These are phyloP conservation scores for Pseudogymnoascus destructans DNA, from an alignment of 2,329 filamentous ascomycete genomes.

Conservation along the genomic window DNA sequence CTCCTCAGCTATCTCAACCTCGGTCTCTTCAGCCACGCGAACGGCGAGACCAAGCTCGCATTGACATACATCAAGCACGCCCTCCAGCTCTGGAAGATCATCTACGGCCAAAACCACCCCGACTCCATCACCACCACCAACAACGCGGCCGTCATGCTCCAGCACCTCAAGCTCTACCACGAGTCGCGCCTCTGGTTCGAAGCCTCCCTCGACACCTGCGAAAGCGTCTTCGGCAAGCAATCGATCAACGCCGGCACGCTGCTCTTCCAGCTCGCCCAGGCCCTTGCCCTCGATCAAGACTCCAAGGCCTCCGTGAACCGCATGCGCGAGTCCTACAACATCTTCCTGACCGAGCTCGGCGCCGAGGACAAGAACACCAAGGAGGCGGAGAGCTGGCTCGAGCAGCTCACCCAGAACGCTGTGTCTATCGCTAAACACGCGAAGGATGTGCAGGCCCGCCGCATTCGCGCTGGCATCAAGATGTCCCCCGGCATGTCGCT, in stretches of 20 bases:
- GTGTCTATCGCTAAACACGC: slow-evolving; percentile 89
- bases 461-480: slow-evolving; percentile 56
- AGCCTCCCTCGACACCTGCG: slow-evolving; percentile 76
- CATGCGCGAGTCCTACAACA: slow-evolving; percentile 95
- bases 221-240: slow-evolving; percentile 75
- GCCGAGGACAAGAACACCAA: slow-evolving; percentile 93
- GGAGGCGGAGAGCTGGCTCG: slow-evolving; percentile 91
- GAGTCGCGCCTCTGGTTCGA: slow-evolving; percentile 97
- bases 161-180: slow-evolving; percentile 86
- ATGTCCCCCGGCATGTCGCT: slow-evolving; percentile 49
- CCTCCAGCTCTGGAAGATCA: slow-evolving; percentile 89
- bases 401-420: slow-evolving; percentile 90
- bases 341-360: slow-evolving; percentile 80
- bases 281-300: slow-evolving; percentile 88
- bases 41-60: slow-evolving; percentile 79
- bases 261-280: slow-evolving; percentile 92
- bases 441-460: slow-evolving; percentile 68
- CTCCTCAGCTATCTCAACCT: slow-evolving; percentile 93
- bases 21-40: slow-evolving; percentile 83
- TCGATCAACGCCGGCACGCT: slow-evolving; percentile 91
- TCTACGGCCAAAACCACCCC: slow-evolving; percentile 85
- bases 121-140: slow-evolving; percentile 98
- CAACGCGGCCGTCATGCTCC: slow-evolving; percentile 97
- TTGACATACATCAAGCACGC: slow-evolving; percentile 84
- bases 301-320: slow-evolving; percentile 79